phyloP scores from a whole-genome alignment of 192 early-diverging fungal genomes.

The Coemansia sp. region DNA sequence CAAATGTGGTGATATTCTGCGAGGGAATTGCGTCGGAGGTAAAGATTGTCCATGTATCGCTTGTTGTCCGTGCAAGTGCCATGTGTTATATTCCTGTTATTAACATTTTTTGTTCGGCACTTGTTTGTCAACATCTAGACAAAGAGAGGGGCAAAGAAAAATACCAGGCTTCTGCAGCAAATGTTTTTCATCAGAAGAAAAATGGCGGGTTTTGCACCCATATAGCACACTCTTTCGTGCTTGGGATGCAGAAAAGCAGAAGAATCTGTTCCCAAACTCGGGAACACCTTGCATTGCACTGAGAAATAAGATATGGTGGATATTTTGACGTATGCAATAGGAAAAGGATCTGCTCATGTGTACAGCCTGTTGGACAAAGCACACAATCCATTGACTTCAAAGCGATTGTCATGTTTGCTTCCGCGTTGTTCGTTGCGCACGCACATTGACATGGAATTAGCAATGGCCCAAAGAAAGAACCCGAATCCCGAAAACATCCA shows the following conservation, averaged over 20 bases:
- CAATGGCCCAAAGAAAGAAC: not conserved
- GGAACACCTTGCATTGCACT: not conserved
- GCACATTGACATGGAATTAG: not conserved
- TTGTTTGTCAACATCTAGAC: not conserved
- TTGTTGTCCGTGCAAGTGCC: not conserved
- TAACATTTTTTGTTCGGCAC: not conserved
- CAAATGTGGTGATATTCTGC: not conserved
- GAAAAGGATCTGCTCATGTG: constrained; percentile 1
- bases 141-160: no score
- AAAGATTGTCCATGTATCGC: not conserved
- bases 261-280: not conserved
- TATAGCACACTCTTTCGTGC: no score
- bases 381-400: constrained; percentile 3
- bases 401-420: not conserved
- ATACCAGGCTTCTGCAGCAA: no score
- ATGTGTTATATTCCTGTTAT: not conserved
- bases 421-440: no score
- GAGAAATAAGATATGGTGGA: not conserved
- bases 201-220: no score
- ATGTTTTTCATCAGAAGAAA: no score
- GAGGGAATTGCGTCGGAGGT: not conserved
- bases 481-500: constrained; percentile 4
- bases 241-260: not conserved
- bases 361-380: not conserved
- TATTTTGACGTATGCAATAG: not conserved